Percentiles rank a stretch among this genome's conserved stretches.
Conservation (phyloP, 352 stramenopile genomes). For the Globisporangium carolinianum region DNA sequence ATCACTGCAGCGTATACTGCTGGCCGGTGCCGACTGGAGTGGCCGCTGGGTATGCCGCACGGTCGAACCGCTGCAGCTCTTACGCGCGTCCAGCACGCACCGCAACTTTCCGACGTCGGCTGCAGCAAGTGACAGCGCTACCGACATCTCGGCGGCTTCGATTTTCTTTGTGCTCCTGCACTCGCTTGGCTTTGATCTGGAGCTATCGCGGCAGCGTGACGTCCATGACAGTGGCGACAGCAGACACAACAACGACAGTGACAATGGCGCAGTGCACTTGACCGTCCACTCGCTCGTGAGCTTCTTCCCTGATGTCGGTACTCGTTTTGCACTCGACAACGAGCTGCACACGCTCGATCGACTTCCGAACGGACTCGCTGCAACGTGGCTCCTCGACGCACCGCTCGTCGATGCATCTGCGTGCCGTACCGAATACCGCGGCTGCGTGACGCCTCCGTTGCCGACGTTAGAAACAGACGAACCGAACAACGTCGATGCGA, state of each 20-base stretch:
- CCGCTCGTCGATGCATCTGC: neutral
- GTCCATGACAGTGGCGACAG: no score
- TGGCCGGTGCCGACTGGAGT: neutral
- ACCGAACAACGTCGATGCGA: neutral
- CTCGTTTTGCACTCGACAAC: no score
- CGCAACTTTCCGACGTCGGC: neutral
- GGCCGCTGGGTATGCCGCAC: slow-evolving; percentile 13
- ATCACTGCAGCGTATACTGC: no score
- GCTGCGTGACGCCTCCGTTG: neutral
- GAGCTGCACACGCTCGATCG: no score
- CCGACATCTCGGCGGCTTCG: neutral
- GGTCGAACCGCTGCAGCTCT: neutral
- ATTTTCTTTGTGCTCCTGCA: slow-evolving; percentile 2
- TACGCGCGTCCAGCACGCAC: neutral
- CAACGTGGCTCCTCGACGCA: slow-evolving; percentile 5
- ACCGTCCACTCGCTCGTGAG: no score
- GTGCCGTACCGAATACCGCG: slow-evolving; percentile 8
- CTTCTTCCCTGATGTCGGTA: no score
- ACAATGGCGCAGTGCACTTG: no score
- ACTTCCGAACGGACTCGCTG: no score
- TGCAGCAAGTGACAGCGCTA: neutral
- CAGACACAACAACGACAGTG: no score
- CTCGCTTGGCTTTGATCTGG: no score
- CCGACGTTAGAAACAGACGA: neutral
- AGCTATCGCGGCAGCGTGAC: no score